Conservation (phyloP, 805 yeast genomes). For the Saccharomycopsis fibuligera region DNA sequence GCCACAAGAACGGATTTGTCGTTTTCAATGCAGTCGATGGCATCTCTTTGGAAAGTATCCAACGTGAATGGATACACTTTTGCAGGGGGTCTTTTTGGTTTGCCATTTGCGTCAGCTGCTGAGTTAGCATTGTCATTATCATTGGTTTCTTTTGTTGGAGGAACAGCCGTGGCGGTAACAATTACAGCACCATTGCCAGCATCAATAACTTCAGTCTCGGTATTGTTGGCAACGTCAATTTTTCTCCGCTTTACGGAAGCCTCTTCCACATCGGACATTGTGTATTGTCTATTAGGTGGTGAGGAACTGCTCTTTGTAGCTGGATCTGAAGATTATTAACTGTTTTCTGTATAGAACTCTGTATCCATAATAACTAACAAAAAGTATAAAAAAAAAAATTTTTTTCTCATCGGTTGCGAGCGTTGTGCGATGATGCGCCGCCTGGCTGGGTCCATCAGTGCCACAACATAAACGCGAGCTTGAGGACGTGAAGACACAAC, state of each 20-base stretch:
- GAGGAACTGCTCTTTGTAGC: too few species aligned
- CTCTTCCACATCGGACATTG: constrained; percentile 8
- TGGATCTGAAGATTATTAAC: too few species aligned
- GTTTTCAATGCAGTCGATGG: constrained; percentile 93
- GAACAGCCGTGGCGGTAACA: background rate
- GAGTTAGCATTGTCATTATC: background rate
- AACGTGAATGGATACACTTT: constrained; percentile 85
- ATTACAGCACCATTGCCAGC: background rate
- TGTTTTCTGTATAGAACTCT: too few species aligned
- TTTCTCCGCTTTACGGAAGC: constrained; percentile 6
- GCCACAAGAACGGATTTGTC: constrained; percentile 92
- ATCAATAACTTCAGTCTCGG: background rate
- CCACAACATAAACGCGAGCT: too few species aligned
- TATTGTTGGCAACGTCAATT: background rate
- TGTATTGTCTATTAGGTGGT: too few species aligned
- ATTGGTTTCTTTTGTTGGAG: background rate
- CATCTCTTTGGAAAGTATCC: constrained; percentile 97
- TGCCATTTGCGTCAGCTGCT: background rate
- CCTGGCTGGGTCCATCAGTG: too few species aligned
- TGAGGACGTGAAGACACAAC: too few species aligned
- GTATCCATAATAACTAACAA: too few species aligned
- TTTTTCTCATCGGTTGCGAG: too few species aligned
- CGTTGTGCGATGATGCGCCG: too few species aligned
- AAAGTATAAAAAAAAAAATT: too few species aligned
- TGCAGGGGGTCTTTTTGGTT: constrained; percentile 36